Base-by-base conservation (phyloP, 768 basidiomycete species). In the Hygrocybe punicea region DNA sequence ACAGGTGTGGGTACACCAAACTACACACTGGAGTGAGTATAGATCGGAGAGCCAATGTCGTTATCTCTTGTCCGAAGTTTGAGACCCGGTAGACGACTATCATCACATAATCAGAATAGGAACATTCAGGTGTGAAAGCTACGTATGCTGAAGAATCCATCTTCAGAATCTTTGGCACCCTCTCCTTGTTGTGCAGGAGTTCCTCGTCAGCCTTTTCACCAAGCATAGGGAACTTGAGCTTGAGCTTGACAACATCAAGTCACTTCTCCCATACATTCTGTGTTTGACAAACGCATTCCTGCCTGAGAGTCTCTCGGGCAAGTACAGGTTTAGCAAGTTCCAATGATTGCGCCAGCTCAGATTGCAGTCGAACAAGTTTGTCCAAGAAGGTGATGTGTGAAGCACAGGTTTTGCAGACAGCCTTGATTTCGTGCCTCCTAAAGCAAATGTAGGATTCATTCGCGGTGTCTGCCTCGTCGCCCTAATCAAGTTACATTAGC, bases 401-500 rank as follows among this genome's bases (percentile, higher is more conserved):
- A 13, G 93, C 87, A 8, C 96, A 85, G 8, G 96, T 98, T 76
- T 98, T 98, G 60, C 97, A 85, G 45, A 92, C 83, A 3, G 91
- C 86, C 69, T 98, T 98, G 71, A 89, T 87, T 69, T 98, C 96
- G 54, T 95, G 87, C 58, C 94, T 82, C 36, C 97, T 85, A 81
- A 99, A 99, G 73, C 97, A 99, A 45, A 98, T 89, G 61, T 98
- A 98, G 0, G 96, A 95, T 64, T 96, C 94, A 55, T 91, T 93
- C 62, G 81, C 81, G 46, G 86, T 86, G 69, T 97, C 93, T 17
- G 88, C 81, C 73, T 98, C 95, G 69, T 98, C 94, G 65, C 83
- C 87, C 89, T 91, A 40, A 4, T 39, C 50, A 13, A 62, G 4
- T 33, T n/a, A n/a, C n/a, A 44, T 21, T 56, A 45, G 58, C 59